Evolutionary conservation across 495 filamentous ascomycete genomes (phyloP), one percentile per base, ranked within the genome.

Genomic region (Xylaria nigripes): DNA sequence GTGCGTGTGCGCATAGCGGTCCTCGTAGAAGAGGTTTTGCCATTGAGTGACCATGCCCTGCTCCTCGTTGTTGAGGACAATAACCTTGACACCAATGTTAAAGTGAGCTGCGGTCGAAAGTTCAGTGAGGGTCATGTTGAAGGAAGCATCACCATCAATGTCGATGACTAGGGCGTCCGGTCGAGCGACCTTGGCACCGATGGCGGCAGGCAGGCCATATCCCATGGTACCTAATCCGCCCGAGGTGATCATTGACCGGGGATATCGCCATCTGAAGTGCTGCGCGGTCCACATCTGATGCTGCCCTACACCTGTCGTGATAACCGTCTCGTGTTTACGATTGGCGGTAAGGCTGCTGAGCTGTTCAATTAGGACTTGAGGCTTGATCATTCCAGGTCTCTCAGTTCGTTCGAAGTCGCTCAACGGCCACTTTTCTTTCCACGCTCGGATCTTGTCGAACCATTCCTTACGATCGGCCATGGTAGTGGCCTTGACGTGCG

Each of bases 201-300:
- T 96, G 48, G 92, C 87, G 2, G 89, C 86, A 12, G 92, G 92
- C 30, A 96, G 82, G 52, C 92, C 92, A 70, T 77, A 97, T 45
- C 92, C 92, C 92, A 97, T 96, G 10, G 92, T 97, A 45, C 92
- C 92, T 12, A 95, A 79, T 56, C 90, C 89, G 63, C 90, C 90
- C 10, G 89, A 95, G 13, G 90, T 92, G 68, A 95, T 83, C 83
- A 95, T 86, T 49, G 87, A 86, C 36, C 91, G 82, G 21, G 90
- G 89, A 58, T 89, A 70, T 34, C 86, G 77, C 90, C 91, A 97
- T 50, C 89, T 83, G 76, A 86, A 97, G 70, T 95, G 89, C 71
- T 97, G 90, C 8, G 90, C 90, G 7, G 86, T 75, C 92, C 92
- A 96, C 92, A 97, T 96, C 72, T 96, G 92, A 67, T 96, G 91